Base-by-base conservation (phyloP, 2,329 filamentous ascomycete genomes). In the Gyromitra esculenta region DNA sequence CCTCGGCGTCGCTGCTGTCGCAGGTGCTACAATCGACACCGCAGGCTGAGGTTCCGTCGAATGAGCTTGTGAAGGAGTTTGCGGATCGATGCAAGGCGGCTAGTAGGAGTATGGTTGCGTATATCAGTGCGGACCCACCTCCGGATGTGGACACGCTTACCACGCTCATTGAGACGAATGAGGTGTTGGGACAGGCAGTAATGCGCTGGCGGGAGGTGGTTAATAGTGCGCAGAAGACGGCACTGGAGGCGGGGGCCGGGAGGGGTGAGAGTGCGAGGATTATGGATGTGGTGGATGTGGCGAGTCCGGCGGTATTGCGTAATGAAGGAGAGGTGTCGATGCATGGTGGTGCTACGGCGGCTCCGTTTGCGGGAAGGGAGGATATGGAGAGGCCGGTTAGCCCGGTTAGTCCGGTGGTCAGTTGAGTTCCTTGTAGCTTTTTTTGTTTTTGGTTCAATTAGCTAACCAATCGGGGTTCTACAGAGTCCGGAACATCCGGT, bases 51-150 rank as follows among this genome's bases (percentile, higher is more conserved):
- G 86, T 97, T 31, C 87, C 94, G 21, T 84, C 87, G 69, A 95
- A 96, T 81, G 95, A 97, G n/a, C 87, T 99, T 67, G 90, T 97
- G 82, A 92, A 91, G 41, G 96, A 99, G 84, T 98, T 99, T 82
- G 89, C 91, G 62, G 91, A 96, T 80, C 91, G 96, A 31, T 98
- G 95, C 82, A 89, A 91, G 78, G 88, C 89, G 71, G 95, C 95
- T 3, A 91, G 92, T 67, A 88, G 91, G 69, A 93, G 91, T 82
- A 90, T 98, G 80, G 94, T 97, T 81, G 87, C 87, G 41, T 98
- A 96, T 84, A 97, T 98, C 86, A 89, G 90, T 60, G 64, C 75
- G 0, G 88, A 93, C 82, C 77, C 56, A 5, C 94, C 95, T 0
- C 83, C 89, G 0, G 96, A 98, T 83, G 95, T 97, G 81, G 91